Percentiles rank a stretch among this genome's conserved stretches.
phyloP scores from a whole-genome alignment of 352 stramenopile genomes.

The Thraustotheca clavata region DNA sequence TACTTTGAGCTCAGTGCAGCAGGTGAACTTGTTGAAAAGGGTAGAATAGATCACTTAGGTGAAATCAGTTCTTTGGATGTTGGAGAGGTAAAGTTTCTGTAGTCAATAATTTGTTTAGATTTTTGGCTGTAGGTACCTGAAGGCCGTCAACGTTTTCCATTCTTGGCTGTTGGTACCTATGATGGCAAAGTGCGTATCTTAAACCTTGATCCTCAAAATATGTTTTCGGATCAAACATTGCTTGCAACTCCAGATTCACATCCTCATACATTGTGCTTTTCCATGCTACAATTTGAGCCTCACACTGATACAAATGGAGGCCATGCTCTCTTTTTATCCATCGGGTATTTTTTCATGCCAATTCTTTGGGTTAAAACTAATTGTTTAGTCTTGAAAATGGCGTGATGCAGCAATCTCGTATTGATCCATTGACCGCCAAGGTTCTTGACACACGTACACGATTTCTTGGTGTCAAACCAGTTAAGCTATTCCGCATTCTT shows the following conservation, averaged over 20 bases:
- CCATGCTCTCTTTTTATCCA: conserved; percentile 72
- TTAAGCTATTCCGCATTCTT: conserved; percentile 91
- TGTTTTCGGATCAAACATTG: conserved; percentile 82
- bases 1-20: conserved; percentile 97
- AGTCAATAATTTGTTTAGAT: no score
- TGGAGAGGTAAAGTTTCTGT: no score
- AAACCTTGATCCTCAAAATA: conserved; percentile 88
- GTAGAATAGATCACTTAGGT: conserved; percentile 91
- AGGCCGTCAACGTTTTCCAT: conserved; percentile 90
- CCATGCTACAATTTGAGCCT: conserved; percentile 67
- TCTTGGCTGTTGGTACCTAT: conserved; percentile 94
- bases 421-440: conserved; percentile 83
- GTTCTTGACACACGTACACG: conserved; percentile 85
- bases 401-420: conserved; percentile 87
- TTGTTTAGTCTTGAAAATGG: conserved; percentile 89
- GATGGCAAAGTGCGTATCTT: conserved; percentile 91
- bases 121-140: no score
- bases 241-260: conserved; percentile 67
- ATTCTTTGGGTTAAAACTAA: background rate
- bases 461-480: conserved; percentile 91
- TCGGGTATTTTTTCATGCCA: conserved; percentile 29
- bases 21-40: conserved; percentile 91
- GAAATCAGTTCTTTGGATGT: conserved; percentile 98
- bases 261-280: conserved; percentile 71
- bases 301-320: conserved; percentile 27